These are phyloP conservation scores for Skeletonema tropicum DNA, from an alignment of 108 stramenopile species.

Conservation along the genomic window DNA sequence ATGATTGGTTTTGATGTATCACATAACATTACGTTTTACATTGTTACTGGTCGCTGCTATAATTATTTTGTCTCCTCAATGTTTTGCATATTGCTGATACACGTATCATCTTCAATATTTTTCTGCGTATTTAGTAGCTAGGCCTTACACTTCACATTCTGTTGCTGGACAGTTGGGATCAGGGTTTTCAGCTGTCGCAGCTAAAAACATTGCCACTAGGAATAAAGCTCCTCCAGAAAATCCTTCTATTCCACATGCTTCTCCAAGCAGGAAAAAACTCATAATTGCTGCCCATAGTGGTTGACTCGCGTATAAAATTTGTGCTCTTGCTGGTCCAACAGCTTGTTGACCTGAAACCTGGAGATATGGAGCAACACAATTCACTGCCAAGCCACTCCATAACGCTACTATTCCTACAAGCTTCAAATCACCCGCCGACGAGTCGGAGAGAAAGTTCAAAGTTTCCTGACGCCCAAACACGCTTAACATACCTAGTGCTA, in stretches of 20 bases:
- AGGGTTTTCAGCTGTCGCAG: conserved; percentile 66
- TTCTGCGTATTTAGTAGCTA: no score
- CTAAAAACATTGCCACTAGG: conserved; percentile 64
- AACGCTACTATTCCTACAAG: conserved; percentile 41
- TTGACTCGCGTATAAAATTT: conserved; percentile 79
- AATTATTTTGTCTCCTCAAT: no score
- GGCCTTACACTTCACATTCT: conserved; percentile 55
- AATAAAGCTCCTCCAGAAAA: conserved; percentile 66
- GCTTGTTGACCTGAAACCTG: conserved; percentile 81
- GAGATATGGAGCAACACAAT: conserved; percentile 76
- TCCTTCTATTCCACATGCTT: conserved; percentile 62
- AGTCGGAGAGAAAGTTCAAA: conserved; percentile 28
- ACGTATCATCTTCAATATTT: no score
- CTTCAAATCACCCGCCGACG: conserved; percentile 27
- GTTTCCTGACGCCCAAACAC: conserved; percentile 23
- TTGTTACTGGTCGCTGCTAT: no score
- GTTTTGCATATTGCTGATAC: no score
- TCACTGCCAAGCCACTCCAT: conserved; percentile 77
- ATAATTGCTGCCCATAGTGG: conserved; percentile 81
- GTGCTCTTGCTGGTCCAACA: conserved; percentile 72
- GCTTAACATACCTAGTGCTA: conserved; percentile 51
- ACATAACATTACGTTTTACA: no score
- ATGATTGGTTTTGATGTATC: no score
- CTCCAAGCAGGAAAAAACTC: conserved; percentile 62
- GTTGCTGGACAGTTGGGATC: conserved; percentile 51